These are phyloP conservation scores for Chaetomium olivaceum DNA, from an alignment of 2,329 filamentous ascomycete genomes.

Conservation along the genomic window DNA sequence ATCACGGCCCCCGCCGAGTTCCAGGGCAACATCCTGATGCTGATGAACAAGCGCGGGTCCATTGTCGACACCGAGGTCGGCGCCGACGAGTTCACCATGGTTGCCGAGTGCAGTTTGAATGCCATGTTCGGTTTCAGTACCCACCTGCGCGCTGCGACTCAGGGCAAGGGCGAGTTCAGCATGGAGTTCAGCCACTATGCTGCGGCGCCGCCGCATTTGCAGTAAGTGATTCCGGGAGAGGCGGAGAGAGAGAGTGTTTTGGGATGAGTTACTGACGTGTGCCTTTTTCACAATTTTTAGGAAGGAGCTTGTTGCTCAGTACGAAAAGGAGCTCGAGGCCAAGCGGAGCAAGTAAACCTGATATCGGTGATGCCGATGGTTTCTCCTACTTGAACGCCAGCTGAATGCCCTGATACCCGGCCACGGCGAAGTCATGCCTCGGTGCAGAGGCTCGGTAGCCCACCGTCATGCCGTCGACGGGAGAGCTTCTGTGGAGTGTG, in stretches of 20 bases:
- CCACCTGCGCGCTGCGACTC: slow-evolving; percentile 86
- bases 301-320: slow-evolving; percentile 60
- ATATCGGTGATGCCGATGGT: neutral
- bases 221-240: slow-evolving; percentile 60
- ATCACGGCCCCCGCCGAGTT: slow-evolving; percentile 96
- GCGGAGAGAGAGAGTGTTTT: neutral
- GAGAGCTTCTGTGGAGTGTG: neutral
- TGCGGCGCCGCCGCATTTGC: slow-evolving; percentile 80
- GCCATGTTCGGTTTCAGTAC: slow-evolving; percentile 97
- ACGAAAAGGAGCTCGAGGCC: slow-evolving; percentile 59
- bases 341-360: slow-evolving; percentile 54
- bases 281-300: slow-evolving; percentile 38
- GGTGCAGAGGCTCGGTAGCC: neutral
- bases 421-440: neutral
- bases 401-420: neutral
- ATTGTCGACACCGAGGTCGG: slow-evolving; percentile 96
- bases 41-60: slow-evolving; percentile 94
- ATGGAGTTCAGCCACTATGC: slow-evolving; percentile 99
- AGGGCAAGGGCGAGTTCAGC: slow-evolving; percentile 96
- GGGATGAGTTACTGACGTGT: slow-evolving; percentile 33
- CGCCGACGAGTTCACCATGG: slow-evolving; percentile 87
- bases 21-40: slow-evolving; percentile 90
- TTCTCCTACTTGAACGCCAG: neutral
- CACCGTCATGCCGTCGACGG: neutral
- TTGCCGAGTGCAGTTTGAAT: slow-evolving; percentile 90